Evolutionary conservation across 2,329 filamentous ascomycete genomes (phyloP).

Genomic region (Periconia digitata): DNA sequence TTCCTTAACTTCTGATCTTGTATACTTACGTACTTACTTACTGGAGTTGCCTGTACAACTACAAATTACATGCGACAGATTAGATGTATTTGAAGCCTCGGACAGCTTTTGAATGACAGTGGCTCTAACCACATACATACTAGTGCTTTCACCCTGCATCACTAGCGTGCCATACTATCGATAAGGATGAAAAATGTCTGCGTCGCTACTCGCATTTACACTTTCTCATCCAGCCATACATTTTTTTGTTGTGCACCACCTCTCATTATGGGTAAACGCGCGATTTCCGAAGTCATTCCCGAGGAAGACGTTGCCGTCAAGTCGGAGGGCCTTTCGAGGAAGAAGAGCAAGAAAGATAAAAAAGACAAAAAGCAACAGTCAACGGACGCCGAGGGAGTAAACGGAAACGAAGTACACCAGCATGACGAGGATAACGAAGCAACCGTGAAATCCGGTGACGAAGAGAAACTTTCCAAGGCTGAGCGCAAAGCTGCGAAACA

Average conservation of each 20-base stretch:
- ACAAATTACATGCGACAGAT: too few species aligned
- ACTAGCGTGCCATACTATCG: neutral
- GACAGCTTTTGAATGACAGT: too few species aligned
- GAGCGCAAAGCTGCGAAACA: conserved; percentile 47
- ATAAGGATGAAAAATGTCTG: conserved; percentile 1
- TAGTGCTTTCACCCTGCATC: too few species aligned
- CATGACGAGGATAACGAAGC: conserved; percentile 1
- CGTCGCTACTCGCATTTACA: neutral
- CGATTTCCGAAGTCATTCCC: conserved; percentile 32
- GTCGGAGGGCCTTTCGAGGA: conserved; percentile 30
- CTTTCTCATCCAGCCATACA: neutral
- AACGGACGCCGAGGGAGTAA: conserved; percentile 20
- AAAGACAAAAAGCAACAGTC: conserved; percentile 29
- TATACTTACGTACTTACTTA: too few species aligned
- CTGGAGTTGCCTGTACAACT: too few species aligned
- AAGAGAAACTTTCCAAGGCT: conserved; percentile 42
- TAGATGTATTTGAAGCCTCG: too few species aligned
- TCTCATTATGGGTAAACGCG: conserved; percentile 38
- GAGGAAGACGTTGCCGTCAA: conserved; percentile 24
- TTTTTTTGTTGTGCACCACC: neutral
- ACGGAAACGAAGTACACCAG: conserved; percentile 22
- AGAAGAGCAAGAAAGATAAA: conserved; percentile 43
- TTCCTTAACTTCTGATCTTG: too few species aligned
- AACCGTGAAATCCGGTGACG: conserved; percentile 22
- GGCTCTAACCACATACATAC: too few species aligned